Conservation (phyloP, 306 rosid genomes). For the Inga laurina region DNA sequence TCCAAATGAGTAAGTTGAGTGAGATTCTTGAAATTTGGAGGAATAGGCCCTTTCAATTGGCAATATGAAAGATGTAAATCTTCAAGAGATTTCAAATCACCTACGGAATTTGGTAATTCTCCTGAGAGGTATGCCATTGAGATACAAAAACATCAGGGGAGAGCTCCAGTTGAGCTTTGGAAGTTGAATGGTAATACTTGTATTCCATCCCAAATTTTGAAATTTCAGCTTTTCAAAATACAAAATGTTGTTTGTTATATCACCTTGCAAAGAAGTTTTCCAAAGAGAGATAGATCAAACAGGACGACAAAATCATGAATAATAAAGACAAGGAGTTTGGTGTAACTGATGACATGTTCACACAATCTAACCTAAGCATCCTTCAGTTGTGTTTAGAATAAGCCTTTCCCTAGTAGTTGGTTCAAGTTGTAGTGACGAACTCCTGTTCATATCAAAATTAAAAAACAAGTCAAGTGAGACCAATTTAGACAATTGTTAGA, state of each 20-base stretch:
- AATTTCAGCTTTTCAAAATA: neutral
- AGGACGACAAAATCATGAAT: slow-evolving; percentile 2
- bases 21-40: neutral
- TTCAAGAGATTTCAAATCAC: neutral
- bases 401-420: neutral
- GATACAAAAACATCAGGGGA: no score
- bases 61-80: neutral
- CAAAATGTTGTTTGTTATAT: neutral
- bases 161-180: neutral
- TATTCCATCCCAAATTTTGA: neutral
- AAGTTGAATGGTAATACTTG: neutral
- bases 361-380: neutral
- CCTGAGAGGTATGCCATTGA: neutral
- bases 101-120: neutral
- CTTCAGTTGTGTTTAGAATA: slow-evolving; percentile 6
- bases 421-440: no score
- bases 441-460: no score
- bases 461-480: neutral
- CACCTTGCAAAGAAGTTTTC: neutral
- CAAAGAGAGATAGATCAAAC: neutral
- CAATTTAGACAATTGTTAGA: slow-evolving; percentile 3
- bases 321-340: neutral
- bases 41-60: neutral
- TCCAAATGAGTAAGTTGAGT: neutral
- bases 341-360: neutral